Conservation (phyloP, 768 basidiomycete genomes). For the Amanita thiersii region DNA sequence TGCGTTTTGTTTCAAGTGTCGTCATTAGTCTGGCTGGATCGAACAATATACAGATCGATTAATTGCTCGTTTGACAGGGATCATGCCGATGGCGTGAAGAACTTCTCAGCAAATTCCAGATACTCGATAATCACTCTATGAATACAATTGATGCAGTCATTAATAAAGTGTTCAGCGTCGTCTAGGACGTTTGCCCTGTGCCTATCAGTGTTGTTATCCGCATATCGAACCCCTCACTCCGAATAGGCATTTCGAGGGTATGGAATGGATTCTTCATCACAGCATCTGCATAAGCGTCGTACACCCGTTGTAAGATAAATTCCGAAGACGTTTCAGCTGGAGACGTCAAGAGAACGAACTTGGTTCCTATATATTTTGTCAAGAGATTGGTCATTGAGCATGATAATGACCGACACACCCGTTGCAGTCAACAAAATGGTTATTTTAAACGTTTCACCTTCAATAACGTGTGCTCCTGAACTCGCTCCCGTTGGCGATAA, state of each 20-base stretch:
- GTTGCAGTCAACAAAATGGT: conserved; percentile 85
- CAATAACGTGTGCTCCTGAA: conserved; percentile 92
- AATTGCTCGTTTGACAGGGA: too few species aligned
- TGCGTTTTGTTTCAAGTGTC: too few species aligned
- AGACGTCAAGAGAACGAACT: conserved; percentile 90
- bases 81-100: too few species aligned
- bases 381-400: not conserved
- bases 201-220: conserved; percentile 58
- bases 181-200: conserved; percentile 22
- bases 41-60: too few species aligned
- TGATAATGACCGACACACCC: conserved; percentile 37
- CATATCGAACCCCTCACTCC: conserved; percentile 81
- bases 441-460: conserved; percentile 93
- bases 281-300: conserved; percentile 89
- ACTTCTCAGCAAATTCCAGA: not conserved
- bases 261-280: conserved; percentile 99
- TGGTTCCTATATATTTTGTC: conserved; percentile 70
- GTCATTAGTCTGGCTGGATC: too few species aligned
- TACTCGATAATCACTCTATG: too few species aligned
- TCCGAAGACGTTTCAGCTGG: conserved; percentile 65
- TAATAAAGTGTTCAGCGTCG: conserved; percentile 1
- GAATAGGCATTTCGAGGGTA: conserved; percentile 98
- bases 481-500: conserved; percentile 76
- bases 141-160: too few species aligned
- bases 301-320: conserved; percentile 71